A percentile compares a stretch with the other conserved stretches of the same genome.
phyloP scores from a whole-genome alignment of 2,329 filamentous ascomycete genomes.

The Coniosporium tulheliwenetii region DNA sequence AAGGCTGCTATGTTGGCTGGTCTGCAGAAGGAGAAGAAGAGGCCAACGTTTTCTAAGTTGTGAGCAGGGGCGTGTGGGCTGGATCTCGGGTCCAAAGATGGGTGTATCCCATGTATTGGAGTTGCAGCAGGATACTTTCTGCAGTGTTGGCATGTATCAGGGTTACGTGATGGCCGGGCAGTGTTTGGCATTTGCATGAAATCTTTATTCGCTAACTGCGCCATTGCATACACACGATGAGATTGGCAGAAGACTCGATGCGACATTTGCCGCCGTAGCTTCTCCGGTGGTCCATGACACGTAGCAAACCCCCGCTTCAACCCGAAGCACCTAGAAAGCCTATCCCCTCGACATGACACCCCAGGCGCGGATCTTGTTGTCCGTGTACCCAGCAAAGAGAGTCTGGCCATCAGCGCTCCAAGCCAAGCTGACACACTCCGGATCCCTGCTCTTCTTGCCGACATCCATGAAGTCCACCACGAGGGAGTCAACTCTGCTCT shows the following conservation, averaged over 20 bases:
- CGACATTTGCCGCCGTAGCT: too few relatives aligned
- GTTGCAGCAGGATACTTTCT: too few relatives aligned
- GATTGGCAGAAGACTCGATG: too few relatives aligned
- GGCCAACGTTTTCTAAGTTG: constrained; percentile 72
- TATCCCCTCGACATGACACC: constrained; percentile 81
- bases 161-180: too few relatives aligned
- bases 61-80: constrained; percentile 18
- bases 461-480: constrained; percentile 94
- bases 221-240: too few relatives aligned
- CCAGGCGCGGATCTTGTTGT: constrained; percentile 98
- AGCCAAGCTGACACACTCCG: constrained; percentile 92
- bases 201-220: too few relatives aligned
- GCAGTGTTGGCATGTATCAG: too few relatives aligned
- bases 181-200: too few relatives aligned
- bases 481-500: constrained; percentile 99
- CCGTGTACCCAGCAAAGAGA: constrained; percentile 98
- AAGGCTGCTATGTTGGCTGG: constrained; percentile 58
- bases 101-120: too few relatives aligned
- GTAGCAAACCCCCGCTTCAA: not conserved
- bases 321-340: not conserved
- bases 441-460: constrained; percentile 98
- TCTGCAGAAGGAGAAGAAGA: constrained; percentile 64
- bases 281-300: too few relatives aligned
- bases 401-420: constrained; percentile 99
- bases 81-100: too few relatives aligned